These are phyloP conservation scores for Ulota crispa DNA, from an alignment of 225 moss, liverwort and hornwort genomes.

Conservation along the genomic window DNA sequence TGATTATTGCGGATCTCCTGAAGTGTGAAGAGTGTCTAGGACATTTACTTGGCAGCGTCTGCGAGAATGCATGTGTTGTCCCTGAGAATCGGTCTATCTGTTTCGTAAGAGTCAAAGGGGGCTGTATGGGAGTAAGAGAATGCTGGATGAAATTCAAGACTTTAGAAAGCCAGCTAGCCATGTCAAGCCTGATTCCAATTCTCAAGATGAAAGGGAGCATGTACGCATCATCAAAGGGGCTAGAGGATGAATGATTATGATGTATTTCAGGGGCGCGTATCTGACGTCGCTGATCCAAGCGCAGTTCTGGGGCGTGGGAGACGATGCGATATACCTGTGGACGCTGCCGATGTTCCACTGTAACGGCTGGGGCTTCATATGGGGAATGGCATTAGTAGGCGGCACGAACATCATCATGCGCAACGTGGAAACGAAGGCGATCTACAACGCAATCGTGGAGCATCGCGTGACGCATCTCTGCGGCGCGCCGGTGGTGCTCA, in stretches of 20 bases:
- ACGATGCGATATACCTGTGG: slow-evolving; percentile 67
- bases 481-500: slow-evolving; percentile 77
- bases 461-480: slow-evolving; percentile 72
- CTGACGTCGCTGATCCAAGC: slow-evolving; percentile 56
- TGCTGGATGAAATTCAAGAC: not conserved
- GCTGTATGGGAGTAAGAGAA: not conserved
- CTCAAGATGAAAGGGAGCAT: not conserved
- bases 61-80: not conserved
- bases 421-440: slow-evolving; percentile 48
- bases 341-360: slow-evolving; percentile 83
- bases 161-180: not conserved
- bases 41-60: not conserved
- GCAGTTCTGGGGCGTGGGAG: slow-evolving; percentile 60
- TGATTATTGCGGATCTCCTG: not conserved
- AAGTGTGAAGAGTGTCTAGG: not conserved
- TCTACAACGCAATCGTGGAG: slow-evolving; percentile 48
- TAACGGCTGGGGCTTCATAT: slow-evolving; percentile 80
- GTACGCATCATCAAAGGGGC: not conserved
- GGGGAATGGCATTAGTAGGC: slow-evolving; percentile 66
- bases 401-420: slow-evolving; percentile 71
- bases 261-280: slow-evolving; percentile 59
- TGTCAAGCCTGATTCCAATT: not conserved
- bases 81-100: too few relatives aligned
- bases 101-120: not conserved
- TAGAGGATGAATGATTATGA: not conserved